A percentile compares a stretch with the other conserved stretches of the same genome.
Conservation (phyloP, 2,329 filamentous ascomycete species). For the Sporothrix mexicana region DNA sequence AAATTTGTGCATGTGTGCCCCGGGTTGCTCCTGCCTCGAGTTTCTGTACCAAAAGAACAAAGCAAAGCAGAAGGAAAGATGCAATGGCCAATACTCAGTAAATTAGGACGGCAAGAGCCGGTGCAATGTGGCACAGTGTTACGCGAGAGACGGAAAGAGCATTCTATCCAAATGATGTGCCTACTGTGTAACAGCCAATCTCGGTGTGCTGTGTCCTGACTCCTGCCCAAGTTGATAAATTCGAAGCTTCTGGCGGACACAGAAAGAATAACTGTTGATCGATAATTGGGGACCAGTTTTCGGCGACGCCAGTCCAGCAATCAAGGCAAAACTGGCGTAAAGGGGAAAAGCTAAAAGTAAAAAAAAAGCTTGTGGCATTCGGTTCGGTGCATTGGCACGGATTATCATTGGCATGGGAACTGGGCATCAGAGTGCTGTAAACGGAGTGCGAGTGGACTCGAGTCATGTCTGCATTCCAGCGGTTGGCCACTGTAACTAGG, state of each 20-base stretch:
- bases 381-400: conserved; percentile 5
- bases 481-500: neutral
- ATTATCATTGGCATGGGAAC: conserved; percentile 3
- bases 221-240: conserved; percentile 8
- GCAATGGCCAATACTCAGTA: neutral
- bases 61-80: neutral
- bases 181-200: neutral
- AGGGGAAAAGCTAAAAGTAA: neutral
- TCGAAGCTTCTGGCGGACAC: conserved; percentile 3
- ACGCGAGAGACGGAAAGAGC: neutral
- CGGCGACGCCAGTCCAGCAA: conserved; percentile 13
- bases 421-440: neutral
- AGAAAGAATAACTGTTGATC: conserved; percentile 12
- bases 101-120: conserved; percentile 17
- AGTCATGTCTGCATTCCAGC: neutral
- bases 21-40: neutral
- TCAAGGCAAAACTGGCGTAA: neutral
- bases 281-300: neutral
- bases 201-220: neutral
- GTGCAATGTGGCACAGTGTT: neutral
- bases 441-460: neutral
- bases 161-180: neutral
- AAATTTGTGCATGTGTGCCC: neutral
- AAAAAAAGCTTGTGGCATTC: conserved; percentile 1
- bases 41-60: neutral